Conservation (phyloP, 2,329 filamentous ascomycete genomes). For the Fonsecaea multimorphosa region DNA sequence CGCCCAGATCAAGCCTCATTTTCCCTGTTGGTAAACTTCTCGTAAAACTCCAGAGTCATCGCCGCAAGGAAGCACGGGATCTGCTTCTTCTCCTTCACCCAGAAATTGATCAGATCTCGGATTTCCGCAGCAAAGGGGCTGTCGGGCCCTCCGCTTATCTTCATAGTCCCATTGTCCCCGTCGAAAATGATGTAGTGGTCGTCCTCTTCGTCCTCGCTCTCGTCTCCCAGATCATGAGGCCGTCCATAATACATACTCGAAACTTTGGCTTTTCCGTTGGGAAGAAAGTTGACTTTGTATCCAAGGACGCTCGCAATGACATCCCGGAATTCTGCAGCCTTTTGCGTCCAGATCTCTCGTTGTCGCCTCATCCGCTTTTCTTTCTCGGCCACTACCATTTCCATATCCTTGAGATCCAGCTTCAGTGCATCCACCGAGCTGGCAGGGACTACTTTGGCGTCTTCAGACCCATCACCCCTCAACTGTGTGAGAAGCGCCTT, state of each 20-base stretch:
- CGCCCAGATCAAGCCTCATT: conserved; percentile 9
- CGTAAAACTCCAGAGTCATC: conserved; percentile 90
- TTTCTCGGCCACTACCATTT: conserved; percentile 69
- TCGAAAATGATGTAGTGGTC: conserved; percentile 78
- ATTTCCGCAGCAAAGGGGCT: conserved; percentile 88
- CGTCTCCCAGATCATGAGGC: conserved; percentile 63
- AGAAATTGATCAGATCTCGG: conserved; percentile 85
- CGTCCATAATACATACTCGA: conserved; percentile 83
- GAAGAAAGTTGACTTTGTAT: conserved; percentile 94
- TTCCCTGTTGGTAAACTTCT: conserved; percentile 52
- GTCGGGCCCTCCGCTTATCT: conserved; percentile 87
- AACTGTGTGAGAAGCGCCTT: conserved; percentile 78
- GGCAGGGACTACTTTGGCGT: conserved; percentile 71
- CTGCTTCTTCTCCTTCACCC: conserved; percentile 91
- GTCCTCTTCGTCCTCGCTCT: conserved; percentile 49
- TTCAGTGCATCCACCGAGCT: conserved; percentile 77
- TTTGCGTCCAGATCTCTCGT: conserved; percentile 90
- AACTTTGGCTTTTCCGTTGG: conserved; percentile 94
- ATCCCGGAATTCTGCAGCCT: conserved; percentile 93
- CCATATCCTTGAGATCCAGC: conserved; percentile 74
- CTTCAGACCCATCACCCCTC: conserved; percentile 52
- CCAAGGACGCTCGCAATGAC: conserved; percentile 90
- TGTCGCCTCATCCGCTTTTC: conserved; percentile 85
- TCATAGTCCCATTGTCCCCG: conserved; percentile 95
- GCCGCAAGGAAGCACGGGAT: conserved; percentile 93